phyloP scores from a whole-genome alignment of 345 rosid species.

The Toxicodendron radicans region DNA sequence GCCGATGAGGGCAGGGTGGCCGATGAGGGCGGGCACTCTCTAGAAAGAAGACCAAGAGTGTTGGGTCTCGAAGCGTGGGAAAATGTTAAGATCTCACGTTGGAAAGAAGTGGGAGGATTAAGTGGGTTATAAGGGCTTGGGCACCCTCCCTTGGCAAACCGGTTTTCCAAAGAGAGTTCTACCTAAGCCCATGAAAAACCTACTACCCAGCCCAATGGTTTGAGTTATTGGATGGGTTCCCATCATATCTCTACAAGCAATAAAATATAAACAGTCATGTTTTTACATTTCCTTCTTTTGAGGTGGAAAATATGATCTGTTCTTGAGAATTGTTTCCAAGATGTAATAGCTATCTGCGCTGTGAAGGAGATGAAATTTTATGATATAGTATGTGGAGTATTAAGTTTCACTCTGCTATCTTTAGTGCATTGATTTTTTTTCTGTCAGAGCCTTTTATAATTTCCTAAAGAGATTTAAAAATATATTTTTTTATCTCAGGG shows the following conservation, averaged over 20 bases:
- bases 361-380: conserved; percentile 2
- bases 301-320: background rate
- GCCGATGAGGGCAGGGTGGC: no score
- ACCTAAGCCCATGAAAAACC: no score
- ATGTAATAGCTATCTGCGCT: background rate
- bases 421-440: background rate
- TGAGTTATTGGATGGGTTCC: no score
- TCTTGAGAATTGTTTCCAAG: conserved; percentile 1
- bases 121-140: no score
- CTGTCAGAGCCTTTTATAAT: background rate
- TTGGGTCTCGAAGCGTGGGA: no score
- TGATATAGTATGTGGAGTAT: background rate
- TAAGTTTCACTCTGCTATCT: background rate
- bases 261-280: background rate
- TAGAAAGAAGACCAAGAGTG: no score
- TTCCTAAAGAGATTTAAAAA: background rate
- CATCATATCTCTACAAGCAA: background rate
- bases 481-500: conserved; percentile 40
- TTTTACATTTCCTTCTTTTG: background rate
- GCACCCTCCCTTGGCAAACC: no score
- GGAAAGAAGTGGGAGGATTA: no score
- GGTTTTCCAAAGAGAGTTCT: no score
- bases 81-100: no score
- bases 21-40: no score
- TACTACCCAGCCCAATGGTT: no score